A percentile compares a stretch with the other conserved stretches of the same genome.
phyloP scores from a whole-genome alignment of 768 basidiomycete genomes.

The Mycena filopes region DNA sequence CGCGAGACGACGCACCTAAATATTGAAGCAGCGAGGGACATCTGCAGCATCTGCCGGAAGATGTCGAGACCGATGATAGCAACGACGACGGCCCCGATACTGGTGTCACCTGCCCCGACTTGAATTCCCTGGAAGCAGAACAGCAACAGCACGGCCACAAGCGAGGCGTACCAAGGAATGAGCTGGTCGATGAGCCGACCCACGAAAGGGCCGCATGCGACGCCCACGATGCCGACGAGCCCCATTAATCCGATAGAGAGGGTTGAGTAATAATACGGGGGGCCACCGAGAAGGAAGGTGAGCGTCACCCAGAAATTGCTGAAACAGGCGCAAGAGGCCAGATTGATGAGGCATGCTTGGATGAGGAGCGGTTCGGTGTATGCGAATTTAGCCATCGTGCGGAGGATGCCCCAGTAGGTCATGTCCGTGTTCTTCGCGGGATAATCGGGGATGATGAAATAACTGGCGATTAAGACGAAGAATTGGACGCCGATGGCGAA shows the following conservation, averaged over 20 bases:
- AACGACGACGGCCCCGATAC: constrained; percentile 76
- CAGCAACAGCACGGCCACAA: constrained; percentile 61
- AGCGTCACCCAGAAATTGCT: constrained; percentile 59
- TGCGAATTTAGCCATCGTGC: constrained; percentile 66
- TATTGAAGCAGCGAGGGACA: constrained; percentile 70
- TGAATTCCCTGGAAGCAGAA: constrained; percentile 70
- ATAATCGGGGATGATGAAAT: constrained; percentile 82
- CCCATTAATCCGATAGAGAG: constrained; percentile 75
- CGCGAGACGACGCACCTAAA: constrained; percentile 63
- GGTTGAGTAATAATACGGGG: constrained; percentile 66
- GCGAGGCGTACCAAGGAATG: constrained; percentile 81
- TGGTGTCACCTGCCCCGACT: constrained; percentile 74
- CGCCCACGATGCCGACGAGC: constrained; percentile 77
- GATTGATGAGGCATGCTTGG: constrained; percentile 58
- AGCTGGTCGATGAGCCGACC: constrained; percentile 77
- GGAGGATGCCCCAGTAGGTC: constrained; percentile 67
- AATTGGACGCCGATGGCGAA: constrained; percentile 78
- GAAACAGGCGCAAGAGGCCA: constrained; percentile 59
- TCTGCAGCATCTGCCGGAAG: constrained; percentile 81
- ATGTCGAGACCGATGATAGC: constrained; percentile 78
- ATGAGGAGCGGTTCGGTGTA: constrained; percentile 69
- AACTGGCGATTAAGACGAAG: constrained; percentile 66
- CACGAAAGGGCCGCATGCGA: constrained; percentile 73
- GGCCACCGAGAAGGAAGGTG: constrained; percentile 69
- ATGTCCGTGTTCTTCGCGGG: constrained; percentile 76